Conservation (phyloP, 2,329 filamentous ascomycete species). For the Trichoderma lentiforme region DNA sequence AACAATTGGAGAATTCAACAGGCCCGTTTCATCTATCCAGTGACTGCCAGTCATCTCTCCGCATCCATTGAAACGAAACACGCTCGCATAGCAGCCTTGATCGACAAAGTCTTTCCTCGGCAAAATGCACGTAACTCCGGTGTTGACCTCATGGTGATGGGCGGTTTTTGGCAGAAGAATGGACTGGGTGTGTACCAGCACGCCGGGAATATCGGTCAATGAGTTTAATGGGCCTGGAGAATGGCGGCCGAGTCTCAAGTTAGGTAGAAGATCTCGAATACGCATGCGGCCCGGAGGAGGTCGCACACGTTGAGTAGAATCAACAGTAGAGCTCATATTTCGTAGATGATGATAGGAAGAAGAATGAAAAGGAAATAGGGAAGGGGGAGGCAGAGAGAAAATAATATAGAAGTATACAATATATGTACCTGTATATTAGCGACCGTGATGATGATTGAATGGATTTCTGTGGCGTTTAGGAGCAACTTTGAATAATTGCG, state of each 20-base stretch:
- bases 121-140: slow-evolving; percentile 45
- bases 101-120: slow-evolving; percentile 40
- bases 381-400: no score
- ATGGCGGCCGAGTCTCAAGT: slow-evolving; percentile 39
- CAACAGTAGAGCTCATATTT: background rate
- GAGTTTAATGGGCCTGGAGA: slow-evolving; percentile 42
- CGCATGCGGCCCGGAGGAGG: slow-evolving; percentile 17
- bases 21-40: slow-evolving; percentile 55
- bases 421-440: background rate
- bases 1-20: slow-evolving; percentile 53
- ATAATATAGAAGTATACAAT: no score
- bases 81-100: slow-evolving; percentile 40
- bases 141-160: slow-evolving; percentile 33
- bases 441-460: background rate
- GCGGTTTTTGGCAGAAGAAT: slow-evolving; percentile 28
- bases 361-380: background rate
- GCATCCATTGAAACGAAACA: slow-evolving; percentile 57
- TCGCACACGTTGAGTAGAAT: background rate
- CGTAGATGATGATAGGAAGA: no score
- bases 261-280: slow-evolving; percentile 40
- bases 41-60: slow-evolving; percentile 57
- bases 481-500: background rate
- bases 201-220: slow-evolving; percentile 44
- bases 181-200: slow-evolving; percentile 41
- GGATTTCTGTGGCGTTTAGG: background rate